phyloP scores from a whole-genome alignment of 306 rosid species.

The Cucurbita argyrosperma region DNA sequence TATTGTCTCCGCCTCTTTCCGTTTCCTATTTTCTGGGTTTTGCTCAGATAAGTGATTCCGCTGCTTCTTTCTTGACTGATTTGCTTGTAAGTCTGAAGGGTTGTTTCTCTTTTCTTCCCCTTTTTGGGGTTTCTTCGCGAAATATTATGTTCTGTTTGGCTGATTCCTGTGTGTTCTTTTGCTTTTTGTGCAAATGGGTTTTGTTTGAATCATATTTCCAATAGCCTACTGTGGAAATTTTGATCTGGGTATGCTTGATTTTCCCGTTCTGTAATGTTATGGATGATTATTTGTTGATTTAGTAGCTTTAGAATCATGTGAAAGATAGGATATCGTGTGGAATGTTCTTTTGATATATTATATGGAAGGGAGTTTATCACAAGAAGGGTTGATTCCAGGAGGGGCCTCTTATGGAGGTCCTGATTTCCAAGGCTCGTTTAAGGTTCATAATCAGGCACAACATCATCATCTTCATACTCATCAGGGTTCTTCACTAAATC shows the following conservation, averaged over 20 bases:
- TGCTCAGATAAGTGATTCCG: neutral
- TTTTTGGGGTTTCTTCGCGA: neutral
- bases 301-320: neutral
- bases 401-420: slow-evolving; percentile 54
- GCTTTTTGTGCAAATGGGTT: neutral
- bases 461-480: slow-evolving; percentile 39
- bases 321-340: neutral
- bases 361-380: slow-evolving; percentile 77
- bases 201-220: neutral
- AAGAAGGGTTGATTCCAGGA: slow-evolving; percentile 56
- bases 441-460: slow-evolving; percentile 30
- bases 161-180: neutral
- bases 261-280: neutral
- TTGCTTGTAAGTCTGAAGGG: neutral
- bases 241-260: slow-evolving; percentile 10
- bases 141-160: neutral
- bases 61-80: neutral
- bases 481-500: slow-evolving; percentile 36
- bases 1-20: neutral
- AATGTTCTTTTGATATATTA: slow-evolving; percentile 17
- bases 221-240: neutral
- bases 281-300: neutral
- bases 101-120: neutral
- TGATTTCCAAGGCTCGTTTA: slow-evolving; percentile 51
- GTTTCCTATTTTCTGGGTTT: neutral